Evolutionary conservation across 768 basidiomycete genomes (phyloP), one percentile per base, ranked within the genome.

Genomic region (Cystofilobasidium capitatum): DNA sequence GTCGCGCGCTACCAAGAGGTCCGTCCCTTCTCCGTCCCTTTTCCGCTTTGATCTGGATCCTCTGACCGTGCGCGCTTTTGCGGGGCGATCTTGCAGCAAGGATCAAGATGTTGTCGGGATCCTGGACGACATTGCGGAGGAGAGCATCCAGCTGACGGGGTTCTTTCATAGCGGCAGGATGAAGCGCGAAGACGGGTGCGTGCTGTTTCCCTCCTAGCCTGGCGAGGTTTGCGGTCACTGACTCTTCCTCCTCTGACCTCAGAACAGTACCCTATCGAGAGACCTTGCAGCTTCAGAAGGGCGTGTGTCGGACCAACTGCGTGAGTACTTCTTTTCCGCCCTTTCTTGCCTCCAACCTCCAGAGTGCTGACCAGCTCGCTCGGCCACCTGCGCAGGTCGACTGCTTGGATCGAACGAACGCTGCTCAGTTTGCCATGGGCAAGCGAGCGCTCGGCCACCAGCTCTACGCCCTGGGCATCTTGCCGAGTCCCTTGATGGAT

Each of bases 71-170:
- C 36, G 44, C 59, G 59, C 20, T 31, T 59, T 1, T 17, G 35
- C 63, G 36, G 59, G 26, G 17, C 31, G 33, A 47, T 17, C 42
- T n/a, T 42, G 0, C 47, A 94, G 91, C 79, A 93, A 92, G 74
- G 91, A 88, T 9, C 89, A 91, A 74, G 94, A 97, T 73, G 92
- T 97, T 13, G 96, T 96, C 71, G 88, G 90, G 68, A 91, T 92
- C 66, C 80, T 97, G 37, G 91, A 96, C 75, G 93, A 97, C 71
- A 83, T 94, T 54, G 96, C 93, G 0, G 91, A 98, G 75, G 91
- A 96, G 74, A 87, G 87, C 0, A 86, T 98, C 66, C 86, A 89
- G 73, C 84, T 85, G 79, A 97, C 94, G 0, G 84, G 88, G 6
- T 94, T 98, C 79, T 99, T 98, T 78, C 96, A 98, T 87, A 0